Conservation (phyloP, 2,329 filamentous ascomycete genomes). For the Fusarium camptoceras region DNA sequence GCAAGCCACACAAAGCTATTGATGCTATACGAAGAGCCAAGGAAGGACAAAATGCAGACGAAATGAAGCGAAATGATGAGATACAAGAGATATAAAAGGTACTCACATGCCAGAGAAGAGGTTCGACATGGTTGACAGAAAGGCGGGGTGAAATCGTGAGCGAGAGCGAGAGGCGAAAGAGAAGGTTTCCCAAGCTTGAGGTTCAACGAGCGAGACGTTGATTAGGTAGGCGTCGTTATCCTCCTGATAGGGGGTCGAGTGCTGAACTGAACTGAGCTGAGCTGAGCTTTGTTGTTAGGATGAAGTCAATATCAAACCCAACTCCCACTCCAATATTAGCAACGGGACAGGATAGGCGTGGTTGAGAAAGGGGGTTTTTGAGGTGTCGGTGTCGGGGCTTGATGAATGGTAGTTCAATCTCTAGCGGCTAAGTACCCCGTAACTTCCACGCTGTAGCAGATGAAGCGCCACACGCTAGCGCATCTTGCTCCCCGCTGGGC, state of each 20-base stretch:
- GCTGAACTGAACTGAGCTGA: not conserved
- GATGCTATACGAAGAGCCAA: not conserved
- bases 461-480: constrained; percentile 40
- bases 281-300: constrained; percentile 26
- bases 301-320: constrained; percentile 36
- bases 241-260: not conserved
- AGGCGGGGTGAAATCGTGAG: constrained; percentile 44
- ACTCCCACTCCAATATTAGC: constrained; percentile 27
- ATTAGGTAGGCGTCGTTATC: not conserved
- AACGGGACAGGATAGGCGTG: constrained; percentile 24
- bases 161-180: constrained; percentile 30
- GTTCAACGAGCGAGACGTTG: not conserved
- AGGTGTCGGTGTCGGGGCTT: constrained; percentile 43
- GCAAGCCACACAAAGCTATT: not conserved
- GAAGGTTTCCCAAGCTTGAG: constrained; percentile 26
- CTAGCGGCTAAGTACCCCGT: constrained; percentile 45
- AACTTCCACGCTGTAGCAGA: constrained; percentile 22
- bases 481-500: constrained; percentile 10
- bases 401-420: constrained; percentile 12
- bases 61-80: not conserved
- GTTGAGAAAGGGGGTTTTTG: constrained; percentile 47
- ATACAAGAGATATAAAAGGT: constrained; percentile 26
- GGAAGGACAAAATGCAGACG: not conserved
- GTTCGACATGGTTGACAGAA: constrained; percentile 64
- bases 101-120: constrained; percentile 73